phyloP scores from a whole-genome alignment of 2,329 filamentous ascomycete species.

The Aspergillus nomiae region DNA sequence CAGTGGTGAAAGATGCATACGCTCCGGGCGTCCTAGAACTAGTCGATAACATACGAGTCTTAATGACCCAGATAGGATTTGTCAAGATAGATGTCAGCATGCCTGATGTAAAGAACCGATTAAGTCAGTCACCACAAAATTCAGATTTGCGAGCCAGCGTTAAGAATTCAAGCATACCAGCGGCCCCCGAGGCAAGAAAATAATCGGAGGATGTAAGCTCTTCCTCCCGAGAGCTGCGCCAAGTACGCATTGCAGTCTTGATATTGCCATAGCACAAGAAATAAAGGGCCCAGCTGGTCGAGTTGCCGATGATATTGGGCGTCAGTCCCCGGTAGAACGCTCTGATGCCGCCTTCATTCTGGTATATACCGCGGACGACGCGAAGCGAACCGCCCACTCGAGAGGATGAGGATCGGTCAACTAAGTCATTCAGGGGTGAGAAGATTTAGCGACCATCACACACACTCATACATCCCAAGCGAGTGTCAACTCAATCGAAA shows the following conservation, averaged over 20 bases:
- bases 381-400: constrained; percentile 56
- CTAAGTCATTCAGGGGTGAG: constrained; percentile 42
- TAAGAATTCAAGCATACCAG: constrained; percentile 44
- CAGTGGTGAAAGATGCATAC: constrained; percentile 75
- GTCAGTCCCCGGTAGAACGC: constrained; percentile 87
- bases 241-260: constrained; percentile 55
- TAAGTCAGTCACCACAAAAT: constrained; percentile 1
- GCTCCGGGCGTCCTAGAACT: constrained; percentile 73
- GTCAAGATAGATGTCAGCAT: constrained; percentile 78
- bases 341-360: constrained; percentile 59
- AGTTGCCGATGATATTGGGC: constrained; percentile 89
- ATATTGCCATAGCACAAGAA: constrained; percentile 73
- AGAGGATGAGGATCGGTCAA: constrained; percentile 52
- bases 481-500: not conserved
- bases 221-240: constrained; percentile 34
- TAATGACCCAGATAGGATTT: constrained; percentile 97
- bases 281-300: constrained; percentile 86
- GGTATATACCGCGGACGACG: constrained; percentile 54
- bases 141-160: not conserved
- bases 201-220: constrained; percentile 69
- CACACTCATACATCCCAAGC: not conserved
- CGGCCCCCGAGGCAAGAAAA: constrained; percentile 71
- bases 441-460: not conserved
- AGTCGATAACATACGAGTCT: constrained; percentile 93
- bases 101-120: constrained; percentile 46